Evolutionary conservation across 1,284 basidiomycete species (phyloP), one percentile per base, ranked within the genome.

Genomic region (Vanrija sp.): DNA sequence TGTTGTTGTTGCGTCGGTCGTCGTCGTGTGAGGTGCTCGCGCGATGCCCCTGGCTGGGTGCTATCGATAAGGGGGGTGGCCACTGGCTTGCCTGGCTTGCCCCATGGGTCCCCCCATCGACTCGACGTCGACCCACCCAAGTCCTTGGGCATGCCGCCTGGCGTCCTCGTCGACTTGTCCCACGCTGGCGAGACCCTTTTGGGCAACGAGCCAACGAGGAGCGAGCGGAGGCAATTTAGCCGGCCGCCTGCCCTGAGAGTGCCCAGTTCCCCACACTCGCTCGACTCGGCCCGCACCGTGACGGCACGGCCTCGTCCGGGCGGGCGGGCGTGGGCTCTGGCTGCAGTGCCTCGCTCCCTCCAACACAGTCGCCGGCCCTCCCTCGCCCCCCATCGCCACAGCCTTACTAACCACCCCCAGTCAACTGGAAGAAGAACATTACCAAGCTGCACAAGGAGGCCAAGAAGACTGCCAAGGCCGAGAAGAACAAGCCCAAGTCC

Each of bases 381-480:
- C 31, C 31, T 31, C 15, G 10, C 31, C 12, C 27, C 44, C 8
- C 42, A 25, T 22, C 38, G 42, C 10, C 24, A 18, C 22, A 19
- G 45, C 20, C 20, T 7, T 8, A 27, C n/a, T 47, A 23, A 19
- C 37, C 19, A 41, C 24, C 19, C 27, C 10, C 38, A 75, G 72
- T 75, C 67, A 68, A 69, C 50, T 77, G 75, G 75, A 74, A 75
- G 68, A 77, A 77, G 63, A 68, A 69, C 59, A 71, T 77, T 48
- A 52, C 53, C 48, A 75, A 76, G 64, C 68, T 74, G 37, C 73
- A 74, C 56, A 70, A 68, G 59, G 75, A 71, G 38, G 69, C 60
- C 56, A 70, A 72, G 61, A 74, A 73, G 60, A 61, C 60, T 39
- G 62, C 66, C 53, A 75, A 73, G 68, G 57, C 62, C 49, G 61